Evolutionary conservation across 306 rosid genomes (phyloP), one percentile per base, ranked within the genome.

Genomic region (Vigna radiata): DNA sequence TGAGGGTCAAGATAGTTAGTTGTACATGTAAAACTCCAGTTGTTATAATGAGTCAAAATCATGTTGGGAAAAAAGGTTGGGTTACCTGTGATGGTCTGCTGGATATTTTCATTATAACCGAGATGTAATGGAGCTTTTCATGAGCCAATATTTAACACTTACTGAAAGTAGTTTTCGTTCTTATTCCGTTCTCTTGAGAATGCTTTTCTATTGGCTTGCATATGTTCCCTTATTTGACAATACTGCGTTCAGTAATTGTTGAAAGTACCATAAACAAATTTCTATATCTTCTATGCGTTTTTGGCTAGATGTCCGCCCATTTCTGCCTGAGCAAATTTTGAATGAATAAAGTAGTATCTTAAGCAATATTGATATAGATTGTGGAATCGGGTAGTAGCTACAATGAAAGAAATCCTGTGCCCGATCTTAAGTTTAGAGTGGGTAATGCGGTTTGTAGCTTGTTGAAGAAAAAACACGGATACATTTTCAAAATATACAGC

Each of bases 381-480:
- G 47, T 78, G 74, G 46, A 64, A 14, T 56, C 56, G 14, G 72
- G 27, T 56, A 72, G 69, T 11, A 23, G 76, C 46, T 77, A 65
- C 52, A 60, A 49, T 39, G 73, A 17, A 8, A 13, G 74, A 72
- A 9, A 2, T 73, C 44, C 16, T 0, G 1, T 10, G 59, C 44
- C 21, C 23, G 17, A 83, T 59, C 58, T 36, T 8, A 49, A 29
- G 17, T 9, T 37, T 47, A 41, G n/a, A 62, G 27, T 27, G 11
- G 9, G 68, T 60, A 36, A 13, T 75, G 62, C n/a, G 60, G 23
- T 52, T 55, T 66, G 21, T 31, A 8, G 41, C 25, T 62, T 64
- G 8, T 69, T 62, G 60, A 64, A 46, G 77, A 77, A 75, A 71
- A 60, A 58, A 65, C 16, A 1, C 65, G 46, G 39, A 75, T 70